Percentiles rank a stretch among this genome's conserved stretches.
Evolutionary conservation across 176 grass and related monocot species (phyloP).

Genomic region (Luzula sylvatica): DNA sequence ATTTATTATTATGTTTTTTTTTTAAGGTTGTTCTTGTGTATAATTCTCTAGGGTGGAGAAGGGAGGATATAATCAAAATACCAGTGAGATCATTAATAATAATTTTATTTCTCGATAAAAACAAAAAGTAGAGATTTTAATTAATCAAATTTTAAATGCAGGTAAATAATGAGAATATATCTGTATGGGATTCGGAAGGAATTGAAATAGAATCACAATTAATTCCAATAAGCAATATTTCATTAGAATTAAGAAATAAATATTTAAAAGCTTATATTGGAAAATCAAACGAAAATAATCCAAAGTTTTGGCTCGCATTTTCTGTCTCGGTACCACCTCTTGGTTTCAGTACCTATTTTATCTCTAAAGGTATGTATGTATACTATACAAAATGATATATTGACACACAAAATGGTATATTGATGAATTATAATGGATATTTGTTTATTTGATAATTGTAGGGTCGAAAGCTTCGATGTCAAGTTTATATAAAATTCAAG

Average conservation of each 20-base stretch:
- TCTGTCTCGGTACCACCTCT: slow-evolving; percentile 27
- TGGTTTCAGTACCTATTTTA: slow-evolving; percentile 33
- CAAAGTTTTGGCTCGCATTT: slow-evolving; percentile 48
- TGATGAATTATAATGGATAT: background rate
- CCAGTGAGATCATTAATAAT: slow-evolving; percentile 20
- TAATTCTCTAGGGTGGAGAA: slow-evolving; percentile 47
- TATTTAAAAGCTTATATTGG: slow-evolving; percentile 33
- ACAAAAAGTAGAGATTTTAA: background rate
- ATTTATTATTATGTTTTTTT: background rate
- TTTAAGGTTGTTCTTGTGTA: slow-evolving; percentile 48
- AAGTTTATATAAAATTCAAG: slow-evolving; percentile 12
- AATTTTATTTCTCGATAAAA: background rate
- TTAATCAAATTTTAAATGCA: slow-evolving; percentile 18
- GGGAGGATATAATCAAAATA: slow-evolving; percentile 38
- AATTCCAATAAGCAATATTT: slow-evolving; percentile 27
- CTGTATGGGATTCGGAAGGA: slow-evolving; percentile 37
- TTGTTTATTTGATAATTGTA: slow-evolving; percentile 9
- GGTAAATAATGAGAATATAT: slow-evolving; percentile 26
- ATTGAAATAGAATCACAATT: slow-evolving; percentile 43
- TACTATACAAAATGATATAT: background rate
- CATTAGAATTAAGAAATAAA: slow-evolving; percentile 17
- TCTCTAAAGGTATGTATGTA: slow-evolving; percentile 26
- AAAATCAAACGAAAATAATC: slow-evolving; percentile 15
- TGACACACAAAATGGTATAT: slow-evolving; percentile 1
- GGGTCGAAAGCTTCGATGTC: slow-evolving; percentile 23